Evolutionary conservation across 192 early-diverging fungal genomes (phyloP), one percentile per base, ranked within the genome.

Genomic region (Coemansia sp.): DNA sequence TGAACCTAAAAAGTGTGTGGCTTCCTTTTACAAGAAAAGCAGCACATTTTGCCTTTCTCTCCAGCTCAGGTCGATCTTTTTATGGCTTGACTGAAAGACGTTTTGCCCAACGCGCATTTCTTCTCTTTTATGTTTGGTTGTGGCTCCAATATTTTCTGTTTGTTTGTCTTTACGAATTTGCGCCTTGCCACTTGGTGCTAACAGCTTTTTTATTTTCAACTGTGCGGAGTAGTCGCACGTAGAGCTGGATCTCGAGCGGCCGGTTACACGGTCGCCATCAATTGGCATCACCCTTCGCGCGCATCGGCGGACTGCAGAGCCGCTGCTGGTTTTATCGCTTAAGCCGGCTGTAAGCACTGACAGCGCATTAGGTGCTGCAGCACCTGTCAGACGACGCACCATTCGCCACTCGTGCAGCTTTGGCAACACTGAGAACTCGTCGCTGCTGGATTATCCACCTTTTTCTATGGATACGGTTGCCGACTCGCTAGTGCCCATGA

Each of bases 331-430:
- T 14, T 17, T 55, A 55, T 31, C 53, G 16, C 25, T 29, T 7
- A 37, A 43, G 57, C 2, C 19, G 17, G 17, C 16, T 6, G 56
- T 8, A 19, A 39, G 7, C 29, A 21, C 12, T 38, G n/a, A 12
- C 25, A 57, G 19, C 54, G 54, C 54, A 12, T 57, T 57, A 17
- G 56, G 53, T 17, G 56, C 56, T 21, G 56, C 35, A 11, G 43
- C n/a, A 47, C 48, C 59, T 2, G 29, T 10, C 59, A 29, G 19
- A 19, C 45, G 47, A 4, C 47, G 47, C 25, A 51, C 14, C 39
- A 38, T 45, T 52, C 61, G 61, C 48, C 55, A 69, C 60, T 63
- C 68, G 54, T 61, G 48, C 55, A 69, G 68, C 61, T 38, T 49
- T 50, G 59, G 68, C 55, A 62, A 41, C 47, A 57, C 12, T 23